Conservation (phyloP, 306 rosid species). For the Cyclanthera cordifolia region DNA sequence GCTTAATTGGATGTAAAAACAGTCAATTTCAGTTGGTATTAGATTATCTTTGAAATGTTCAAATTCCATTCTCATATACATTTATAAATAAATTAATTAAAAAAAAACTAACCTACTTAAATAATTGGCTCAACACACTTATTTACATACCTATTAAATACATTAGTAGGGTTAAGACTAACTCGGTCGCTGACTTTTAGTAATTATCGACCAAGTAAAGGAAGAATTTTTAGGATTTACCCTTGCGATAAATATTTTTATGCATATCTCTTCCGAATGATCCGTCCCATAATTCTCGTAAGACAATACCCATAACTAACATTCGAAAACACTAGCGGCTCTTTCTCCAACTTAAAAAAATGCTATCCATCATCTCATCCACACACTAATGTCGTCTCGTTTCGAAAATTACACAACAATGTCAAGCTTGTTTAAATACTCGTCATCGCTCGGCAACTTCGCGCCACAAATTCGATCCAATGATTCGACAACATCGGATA, state of each 20-base stretch:
- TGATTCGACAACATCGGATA: conserved; percentile 29
- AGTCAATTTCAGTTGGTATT: neutral
- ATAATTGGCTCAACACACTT: neutral
- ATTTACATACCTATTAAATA: conserved; percentile 1
- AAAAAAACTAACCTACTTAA: neutral
- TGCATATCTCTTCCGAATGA: no score
- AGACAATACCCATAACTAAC: no score
- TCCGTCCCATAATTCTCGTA: no score
- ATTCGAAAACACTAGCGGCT: no score
- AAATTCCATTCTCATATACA: neutral
- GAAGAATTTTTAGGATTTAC: no score
- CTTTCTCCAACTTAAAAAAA: no score
- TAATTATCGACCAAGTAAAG: no score
- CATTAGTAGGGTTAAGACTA: no score
- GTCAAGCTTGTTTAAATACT: neutral
- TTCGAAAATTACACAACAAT: neutral
- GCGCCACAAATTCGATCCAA: conserved; percentile 19
- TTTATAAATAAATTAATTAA: neutral
- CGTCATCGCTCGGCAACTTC: neutral
- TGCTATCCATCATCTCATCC: neutral
- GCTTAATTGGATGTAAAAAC: no score
- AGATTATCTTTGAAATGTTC: neutral
- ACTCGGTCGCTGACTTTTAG: no score
- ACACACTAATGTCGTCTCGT: no score
- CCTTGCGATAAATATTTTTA: no score